Evolutionary conservation across 2,329 filamentous ascomycete genomes (phyloP).

Genomic region (Ciborinia camelliae): DNA sequence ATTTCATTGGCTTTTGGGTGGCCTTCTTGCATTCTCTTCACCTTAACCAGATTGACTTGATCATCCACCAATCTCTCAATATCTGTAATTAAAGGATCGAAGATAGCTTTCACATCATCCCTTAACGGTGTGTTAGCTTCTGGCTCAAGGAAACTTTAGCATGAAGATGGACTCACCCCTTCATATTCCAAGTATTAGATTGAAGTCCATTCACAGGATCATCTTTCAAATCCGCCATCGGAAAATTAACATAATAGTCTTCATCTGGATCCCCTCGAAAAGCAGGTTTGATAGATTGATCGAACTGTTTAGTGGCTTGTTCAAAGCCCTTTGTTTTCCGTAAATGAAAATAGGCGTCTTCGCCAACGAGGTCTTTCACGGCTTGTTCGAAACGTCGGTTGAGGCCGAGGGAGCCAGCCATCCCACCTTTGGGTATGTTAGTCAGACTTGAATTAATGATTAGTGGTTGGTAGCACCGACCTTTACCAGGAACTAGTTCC

Average conservation of each 20-base stretch:
- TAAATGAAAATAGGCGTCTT: constrained; percentile 34
- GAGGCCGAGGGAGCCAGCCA: constrained; percentile 32
- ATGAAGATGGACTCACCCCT: constrained; percentile 21
- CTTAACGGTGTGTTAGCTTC: constrained; percentile 29
- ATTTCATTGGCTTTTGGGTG: constrained; percentile 44
- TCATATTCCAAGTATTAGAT: constrained; percentile 29
- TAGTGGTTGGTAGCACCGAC: constrained; percentile 11
- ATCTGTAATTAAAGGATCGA: constrained; percentile 42
- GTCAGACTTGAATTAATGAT: neutral
- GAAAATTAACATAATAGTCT: constrained; percentile 33
- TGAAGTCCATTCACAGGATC: constrained; percentile 28
- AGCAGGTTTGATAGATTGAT: constrained; percentile 34
- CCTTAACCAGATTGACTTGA: constrained; percentile 44
- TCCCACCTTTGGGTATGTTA: constrained; percentile 25
- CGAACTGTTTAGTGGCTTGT: constrained; percentile 37
- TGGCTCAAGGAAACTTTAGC: constrained; percentile 14
- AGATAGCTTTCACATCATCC: constrained; percentile 55
- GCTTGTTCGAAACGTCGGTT: constrained; percentile 32
- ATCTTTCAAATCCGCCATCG: constrained; percentile 32
- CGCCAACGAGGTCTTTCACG: constrained; percentile 32
- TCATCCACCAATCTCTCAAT: constrained; percentile 43
- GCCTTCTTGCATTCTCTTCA: constrained; percentile 35
- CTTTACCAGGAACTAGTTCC: constrained; percentile 30
- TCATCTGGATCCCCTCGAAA: constrained; percentile 31
- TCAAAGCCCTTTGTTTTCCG: constrained; percentile 32